Evolutionary conservation across 2,329 filamentous ascomycete genomes (phyloP), one percentile per base, ranked within the genome.

Genomic region (Westerdykella sp.): DNA sequence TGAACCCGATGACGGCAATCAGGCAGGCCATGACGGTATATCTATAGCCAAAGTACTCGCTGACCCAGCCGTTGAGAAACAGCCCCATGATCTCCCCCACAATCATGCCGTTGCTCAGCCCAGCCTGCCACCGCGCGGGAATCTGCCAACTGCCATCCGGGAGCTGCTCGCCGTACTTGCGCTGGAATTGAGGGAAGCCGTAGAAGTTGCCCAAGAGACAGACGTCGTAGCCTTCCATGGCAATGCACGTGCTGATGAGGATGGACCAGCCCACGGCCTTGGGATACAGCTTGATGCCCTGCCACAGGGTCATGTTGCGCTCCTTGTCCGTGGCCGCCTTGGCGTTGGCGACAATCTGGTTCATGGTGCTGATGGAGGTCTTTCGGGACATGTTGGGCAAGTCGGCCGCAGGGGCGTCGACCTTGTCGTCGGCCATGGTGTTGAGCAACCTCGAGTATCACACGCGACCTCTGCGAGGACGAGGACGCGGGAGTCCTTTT

Each of bases 201-300:
- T 80, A 90, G 60, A 93, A 88, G 67, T 90, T 90, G 71, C 84
- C 87, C 56, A 93, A 80, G 41, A 94, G 72, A 57, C 80, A 83
- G 45, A 93, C 75, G 61, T 95, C 87, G 70, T 90, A 94, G 28
- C 87, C 88, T 67, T 95, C 88, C 89, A 95, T 95, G 57, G 80
- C 81, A 59, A 95, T 93, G 63, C 85, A 90, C 0, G 87, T 91
- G n/a, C 85, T 91, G 66, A 95, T 90, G 46, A 94, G 72, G 40
- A 95, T 59, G 55, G 83, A 87, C 87, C 87, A 95, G 16, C 72
- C 77, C 44, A 94, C 83, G 16, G 89, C 89, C 71, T 94, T 91
- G 45, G 87, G 88, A 62, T 95, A 95, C 21, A 93, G 75, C 60
- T 75, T 80, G 65, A 95, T 75, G 49, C 87, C 88, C 70, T 95